Base-by-base conservation (phyloP, 2,329 filamentous ascomycete genomes). In the Tolypocladium inflatum region DNA sequence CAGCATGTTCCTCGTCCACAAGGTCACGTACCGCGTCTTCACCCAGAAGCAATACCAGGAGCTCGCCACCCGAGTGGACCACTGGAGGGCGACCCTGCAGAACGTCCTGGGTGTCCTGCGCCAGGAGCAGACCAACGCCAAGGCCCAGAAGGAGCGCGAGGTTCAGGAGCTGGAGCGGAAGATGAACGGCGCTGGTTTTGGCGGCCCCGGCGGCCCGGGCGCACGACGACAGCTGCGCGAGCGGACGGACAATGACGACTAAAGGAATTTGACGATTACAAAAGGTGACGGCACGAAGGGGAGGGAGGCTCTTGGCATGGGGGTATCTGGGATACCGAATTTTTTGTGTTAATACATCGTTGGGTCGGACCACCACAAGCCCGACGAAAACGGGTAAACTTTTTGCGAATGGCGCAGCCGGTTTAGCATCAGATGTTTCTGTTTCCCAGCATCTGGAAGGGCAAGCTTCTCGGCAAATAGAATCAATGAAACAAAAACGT, bases 1-100 rank as follows among this genome's bases (percentile, higher is more conserved):
- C 73, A 85, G 90, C 72, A 89, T 93, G 63, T 97, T 99, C 82
- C 82, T 97, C 57, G 91, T 99, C 62, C 94, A 99, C 81, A 87
- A 94, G 72, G 91, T 91, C 67, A 96, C 91, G 60, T 97, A 97
- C 82, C 88, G 94, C 62, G 92, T 97, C 57, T 99, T 99, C 70
- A 91, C 91, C 66, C 91, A 96, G 79, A 95, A 95, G 82, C 94
- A 99, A 79, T 99, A 95, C 91, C 86, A 89, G 66, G 93, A 99
- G 79, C 88, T 99, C 57, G 89, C 91, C 61, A 90, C 89, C 63
- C 84, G 93, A 62, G 79, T 99, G 68, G 92, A 96, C 76, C 89
- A 91, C 73, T 97, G 93, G 93, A 87, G 89, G 73, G 81, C 84
- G 66, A 93, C 90, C 66, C 79, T 97, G 67, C 82, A 85, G 70